Conservation (phyloP, 495 filamentous ascomycete genomes). For the Tuber microsphaerosporum region DNA sequence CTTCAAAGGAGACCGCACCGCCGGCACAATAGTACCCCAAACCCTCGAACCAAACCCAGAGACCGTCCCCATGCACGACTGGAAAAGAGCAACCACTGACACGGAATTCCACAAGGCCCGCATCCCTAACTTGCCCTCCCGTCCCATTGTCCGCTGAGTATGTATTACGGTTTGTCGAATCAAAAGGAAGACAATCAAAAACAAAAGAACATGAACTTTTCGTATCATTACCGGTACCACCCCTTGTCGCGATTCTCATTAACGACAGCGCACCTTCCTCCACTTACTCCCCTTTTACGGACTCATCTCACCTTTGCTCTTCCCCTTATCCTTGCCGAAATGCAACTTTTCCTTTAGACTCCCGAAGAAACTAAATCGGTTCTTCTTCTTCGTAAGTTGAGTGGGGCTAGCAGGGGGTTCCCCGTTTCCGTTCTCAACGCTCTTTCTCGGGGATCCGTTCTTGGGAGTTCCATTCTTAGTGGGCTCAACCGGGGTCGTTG, state of each 20-base stretch:
- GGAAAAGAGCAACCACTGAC: conserved; percentile 13
- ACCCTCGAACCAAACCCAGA: conserved; percentile 21
- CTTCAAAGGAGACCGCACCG: conserved; percentile 1
- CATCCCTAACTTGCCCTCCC: conserved; percentile 27
- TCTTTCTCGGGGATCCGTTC: conserved; percentile 39
- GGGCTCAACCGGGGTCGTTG: conserved; percentile 32
- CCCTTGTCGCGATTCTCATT: conserved; percentile 36
- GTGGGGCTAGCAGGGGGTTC: conserved; percentile 35
- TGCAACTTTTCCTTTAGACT: conserved; percentile 54
- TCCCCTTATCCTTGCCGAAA: conserved; percentile 42
- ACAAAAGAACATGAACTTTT: conserved; percentile 28
- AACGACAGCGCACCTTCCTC: conserved; percentile 33
- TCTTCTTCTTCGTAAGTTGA: conserved; percentile 55
- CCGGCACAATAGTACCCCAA: conserved; percentile 12
- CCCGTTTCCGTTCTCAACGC: conserved; percentile 42
- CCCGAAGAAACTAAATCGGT: conserved; percentile 53
- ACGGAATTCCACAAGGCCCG: conserved; percentile 35
- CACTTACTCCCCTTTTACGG: conserved; percentile 32
- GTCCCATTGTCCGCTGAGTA: conserved; percentile 26
- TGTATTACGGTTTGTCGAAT: conserved; percentile 36
- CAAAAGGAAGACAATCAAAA: conserved; percentile 32
- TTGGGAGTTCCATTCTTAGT: conserved; percentile 32
- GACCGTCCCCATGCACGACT: not conserved
- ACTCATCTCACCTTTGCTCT: conserved; percentile 39
- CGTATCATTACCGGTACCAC: conserved; percentile 32